Base-by-base conservation (phyloP, 495 filamentous ascomycete species). In the Penicillium bovifimosum region DNA sequence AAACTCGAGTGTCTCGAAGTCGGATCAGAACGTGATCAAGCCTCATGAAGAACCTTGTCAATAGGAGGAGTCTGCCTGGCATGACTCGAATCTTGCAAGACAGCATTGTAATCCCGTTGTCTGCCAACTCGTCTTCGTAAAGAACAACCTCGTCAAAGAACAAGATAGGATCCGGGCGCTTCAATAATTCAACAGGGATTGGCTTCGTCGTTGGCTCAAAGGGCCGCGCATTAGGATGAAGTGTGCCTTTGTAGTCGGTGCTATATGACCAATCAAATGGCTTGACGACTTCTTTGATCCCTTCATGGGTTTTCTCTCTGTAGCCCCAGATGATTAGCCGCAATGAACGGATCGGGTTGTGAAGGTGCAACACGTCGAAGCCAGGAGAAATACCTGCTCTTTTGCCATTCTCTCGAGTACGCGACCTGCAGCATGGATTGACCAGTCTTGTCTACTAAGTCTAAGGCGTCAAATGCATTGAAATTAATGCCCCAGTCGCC, bases 261-360 rank as follows among this genome's bases (percentile, higher is more conserved):
- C 78, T 91, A 67, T 96, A 98, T 34, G 90, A 95, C 93, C 93
- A 98, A 71, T 98, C 93, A 66, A 93, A 98, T 9, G 92, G 90
- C 66, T 90, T 90, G 14, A 97, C 88, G 14, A 96, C 84, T 64
- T 96, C 90, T 63, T 87, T 90, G 50, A 97, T 96, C 16, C 87
- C 88, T 48, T 91, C 89, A 60, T 89, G 85, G 10, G 89, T 85
- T 61, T 84, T 82, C 67, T 96, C 90, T 58, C 91, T 86, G 47
- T 7, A 17, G 0, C 2, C 14, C 10, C 16, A n/a, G 16, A 47
- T 27, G 24, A 9, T n/a, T 34, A 35, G 49, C 11, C 14, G 14
- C 26, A 16, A 44, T 16, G 6, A n/a, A 24, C 26, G 10, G 14
- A 18, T 24, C 20, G 4, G 20, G 2, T 24, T 24, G 20, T 24